Percentiles rank a stretch among this genome's conserved stretches.
Conservation (phyloP, 805 yeast genomes). For the Candida railenensis region DNA sequence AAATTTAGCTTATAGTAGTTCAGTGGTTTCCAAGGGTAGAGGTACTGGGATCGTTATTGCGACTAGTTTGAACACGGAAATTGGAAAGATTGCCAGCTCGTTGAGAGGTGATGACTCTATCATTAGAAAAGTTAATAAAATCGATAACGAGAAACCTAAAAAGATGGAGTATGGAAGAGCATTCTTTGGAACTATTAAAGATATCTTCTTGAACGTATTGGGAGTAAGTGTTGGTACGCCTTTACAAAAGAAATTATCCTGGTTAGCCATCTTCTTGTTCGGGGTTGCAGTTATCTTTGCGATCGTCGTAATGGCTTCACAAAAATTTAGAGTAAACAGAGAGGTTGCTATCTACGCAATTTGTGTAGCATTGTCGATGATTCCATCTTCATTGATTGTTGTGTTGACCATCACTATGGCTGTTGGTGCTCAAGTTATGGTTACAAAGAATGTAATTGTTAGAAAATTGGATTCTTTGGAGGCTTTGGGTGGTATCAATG, state of each 20-base stretch:
- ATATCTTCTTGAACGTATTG: conserved; percentile 44
- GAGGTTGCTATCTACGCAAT: conserved; percentile 41
- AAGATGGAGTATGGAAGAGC: conserved; percentile 36
- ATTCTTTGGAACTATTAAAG: conserved; percentile 36
- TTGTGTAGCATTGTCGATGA: conserved; percentile 41
- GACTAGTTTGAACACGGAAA: conserved; percentile 40
- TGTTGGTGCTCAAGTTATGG: conserved; percentile 40
- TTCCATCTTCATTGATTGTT: conserved; percentile 37
- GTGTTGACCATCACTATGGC: conserved; percentile 42
- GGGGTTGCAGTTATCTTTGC: conserved; percentile 44
- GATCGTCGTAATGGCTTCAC: conserved; percentile 38
- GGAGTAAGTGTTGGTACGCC: conserved; percentile 49
- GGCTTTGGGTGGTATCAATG: conserved; percentile 39
- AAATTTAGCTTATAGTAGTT: conserved; percentile 34
- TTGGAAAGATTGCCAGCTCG: conserved; percentile 41
- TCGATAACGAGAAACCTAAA: conserved; percentile 32
- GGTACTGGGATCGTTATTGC: conserved; percentile 38
- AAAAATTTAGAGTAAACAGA: conserved; percentile 28
- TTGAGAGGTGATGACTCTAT: conserved; percentile 22
- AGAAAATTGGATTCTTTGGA: conserved; percentile 37
- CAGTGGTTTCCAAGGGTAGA: conserved; percentile 42
- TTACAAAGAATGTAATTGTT: conserved; percentile 32
- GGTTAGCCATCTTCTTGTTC: conserved; percentile 51
- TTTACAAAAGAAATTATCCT: conserved; percentile 44
- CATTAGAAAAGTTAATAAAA: conserved; percentile 34